Evolutionary conservation across 768 basidiomycete genomes (phyloP), one percentile per base, ranked within the genome.

Genomic region (Dioszegia crocea): DNA sequence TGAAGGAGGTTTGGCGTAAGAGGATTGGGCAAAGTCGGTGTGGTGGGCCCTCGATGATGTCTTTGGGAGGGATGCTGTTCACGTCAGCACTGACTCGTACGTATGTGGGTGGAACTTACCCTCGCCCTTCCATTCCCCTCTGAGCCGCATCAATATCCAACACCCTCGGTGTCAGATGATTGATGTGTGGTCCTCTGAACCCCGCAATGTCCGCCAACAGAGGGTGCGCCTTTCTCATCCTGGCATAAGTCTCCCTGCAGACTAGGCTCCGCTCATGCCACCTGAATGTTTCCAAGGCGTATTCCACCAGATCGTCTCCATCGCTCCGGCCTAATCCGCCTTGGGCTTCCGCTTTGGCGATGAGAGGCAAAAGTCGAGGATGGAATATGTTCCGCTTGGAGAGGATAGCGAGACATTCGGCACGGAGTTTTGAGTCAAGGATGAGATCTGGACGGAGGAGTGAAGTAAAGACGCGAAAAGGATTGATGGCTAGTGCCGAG

Each of bases 71-170:
- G 46, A 75, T 75, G 0, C 71, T 71, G 48, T 10, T 9, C 27
- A 1, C 6, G 23, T 50, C 50, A 49, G 38, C 60, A 41, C 4
- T 29, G 36, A 6, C 33, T 33, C 8, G 5, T 11, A 17, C 8
- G 30, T 9, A 31, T 30, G n/a, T 30, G 31, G 12, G 31, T 11
- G 16, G 5, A 3, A 64, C 70, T 64, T 41, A 66, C 70, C 63
- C 68, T 50, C 70, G 63, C 24, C 51, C 60, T 17, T 55, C 59
- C 74, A 75, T 75, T 6, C 65, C 41, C 12, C 43, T 50, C 50
- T 75, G 71, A 17, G 70, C 74, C 14, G 64, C 61, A 50, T 75
- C 74, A 23, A 75, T 75, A 53, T 75, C 74, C 40, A 75, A 43
- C 19, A 70, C 68, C 36, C 71, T 51, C 26, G 74, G 74, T 9